Conservation (phyloP, 169 alveolate genomes). For the Babesia gibsoni region DNA sequence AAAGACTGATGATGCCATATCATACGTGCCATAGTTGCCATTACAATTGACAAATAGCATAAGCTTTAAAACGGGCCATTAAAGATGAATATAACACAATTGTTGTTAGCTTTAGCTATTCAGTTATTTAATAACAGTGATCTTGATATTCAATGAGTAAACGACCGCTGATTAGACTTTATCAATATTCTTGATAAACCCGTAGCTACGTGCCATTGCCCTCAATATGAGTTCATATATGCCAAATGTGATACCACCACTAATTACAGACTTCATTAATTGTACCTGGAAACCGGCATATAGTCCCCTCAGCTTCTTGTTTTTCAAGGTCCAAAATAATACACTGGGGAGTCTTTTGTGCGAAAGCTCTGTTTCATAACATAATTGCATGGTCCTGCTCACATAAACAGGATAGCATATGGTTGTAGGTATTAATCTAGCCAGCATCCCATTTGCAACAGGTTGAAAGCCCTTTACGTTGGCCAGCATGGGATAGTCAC, state of each 20-base stretch:
- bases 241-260: constrained; percentile 57
- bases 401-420: constrained; percentile 60
- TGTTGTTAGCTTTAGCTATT: background rate
- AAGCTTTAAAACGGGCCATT: too few species aligned
- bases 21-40: constrained; percentile 12
- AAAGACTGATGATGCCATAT: background rate
- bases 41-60: too few species aligned
- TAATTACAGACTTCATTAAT: constrained; percentile 35
- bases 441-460: constrained; percentile 44
- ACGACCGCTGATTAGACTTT: background rate
- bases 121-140: background rate
- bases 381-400: constrained; percentile 54
- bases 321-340: constrained; percentile 34
- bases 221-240: constrained; percentile 36
- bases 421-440: constrained; percentile 45
- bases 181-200: background rate
- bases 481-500: background rate
- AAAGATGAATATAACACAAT: background rate
- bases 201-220: constrained; percentile 9
- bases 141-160: background rate
- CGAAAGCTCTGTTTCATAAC: constrained; percentile 43
- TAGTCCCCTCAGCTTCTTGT: constrained; percentile 47
- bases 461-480: constrained; percentile 23
- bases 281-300: constrained; percentile 63
- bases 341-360: constrained; percentile 13